These are phyloP conservation scores for Tylopilus felleus DNA, from an alignment of 768 basidiomycete genomes.

Conservation along the genomic window DNA sequence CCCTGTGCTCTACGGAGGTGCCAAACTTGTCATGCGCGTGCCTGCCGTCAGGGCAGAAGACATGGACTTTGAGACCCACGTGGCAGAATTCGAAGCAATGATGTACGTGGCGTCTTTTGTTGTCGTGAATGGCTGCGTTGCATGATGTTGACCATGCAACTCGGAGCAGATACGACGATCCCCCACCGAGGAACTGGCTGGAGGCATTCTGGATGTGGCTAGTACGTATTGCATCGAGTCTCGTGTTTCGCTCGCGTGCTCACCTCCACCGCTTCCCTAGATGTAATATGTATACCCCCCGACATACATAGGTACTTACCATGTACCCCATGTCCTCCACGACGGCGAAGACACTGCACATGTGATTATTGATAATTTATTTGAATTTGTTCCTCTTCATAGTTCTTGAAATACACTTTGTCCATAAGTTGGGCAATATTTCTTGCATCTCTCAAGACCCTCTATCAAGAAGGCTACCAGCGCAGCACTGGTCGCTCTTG, in stretches of 20 bases:
- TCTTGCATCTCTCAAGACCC: too few species aligned
- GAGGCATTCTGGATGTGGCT: conserved; percentile 31
- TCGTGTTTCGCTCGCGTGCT: neutral
- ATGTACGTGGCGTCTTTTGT: conserved; percentile 14
- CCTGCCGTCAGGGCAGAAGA: conserved; percentile 3
- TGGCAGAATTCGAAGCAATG: conserved; percentile 29
- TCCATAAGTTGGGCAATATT: neutral
- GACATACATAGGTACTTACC: too few species aligned
- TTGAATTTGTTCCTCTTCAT: too few species aligned
- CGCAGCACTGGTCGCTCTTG: too few species aligned
- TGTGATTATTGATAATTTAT: too few species aligned
- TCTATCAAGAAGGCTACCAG: neutral
- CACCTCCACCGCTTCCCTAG: neutral
- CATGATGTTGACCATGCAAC: neutral
- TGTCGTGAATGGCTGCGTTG: neutral
- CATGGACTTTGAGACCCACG: conserved; percentile 28
- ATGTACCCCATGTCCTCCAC: too few species aligned
- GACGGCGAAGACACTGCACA: too few species aligned
- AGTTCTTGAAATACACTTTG: too few species aligned
- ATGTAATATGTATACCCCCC: conserved; percentile 5
- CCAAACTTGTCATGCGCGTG: conserved; percentile 17
- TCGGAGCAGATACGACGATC: conserved; percentile 24
- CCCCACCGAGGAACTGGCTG: conserved; percentile 22
- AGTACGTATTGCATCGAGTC: conserved; percentile 9
- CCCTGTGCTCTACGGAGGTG: conserved; percentile 42